Conservation (phyloP, 768 basidiomycete genomes). For the Suillus sp. region DNA sequence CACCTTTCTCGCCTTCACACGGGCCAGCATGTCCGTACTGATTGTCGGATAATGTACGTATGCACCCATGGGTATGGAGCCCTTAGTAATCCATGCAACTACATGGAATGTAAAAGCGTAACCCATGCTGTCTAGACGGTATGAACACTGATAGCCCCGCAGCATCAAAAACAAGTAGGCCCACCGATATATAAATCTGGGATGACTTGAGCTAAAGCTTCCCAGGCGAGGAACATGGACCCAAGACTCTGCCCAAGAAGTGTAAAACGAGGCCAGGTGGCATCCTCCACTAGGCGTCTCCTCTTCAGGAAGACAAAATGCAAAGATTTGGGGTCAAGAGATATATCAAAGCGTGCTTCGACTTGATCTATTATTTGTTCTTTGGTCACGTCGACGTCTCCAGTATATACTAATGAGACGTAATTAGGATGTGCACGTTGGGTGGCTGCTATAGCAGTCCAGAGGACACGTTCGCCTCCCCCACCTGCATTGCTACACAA, state of each 20-base stretch:
- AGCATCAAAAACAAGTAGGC: conserved; percentile 19
- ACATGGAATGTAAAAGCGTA: conserved; percentile 92
- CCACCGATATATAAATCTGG: conserved; percentile 92
- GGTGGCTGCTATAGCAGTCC: conserved; percentile 82
- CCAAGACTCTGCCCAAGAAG: conserved; percentile 91
- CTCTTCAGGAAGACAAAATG: conserved; percentile 82
- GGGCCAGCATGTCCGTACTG: conserved; percentile 88
- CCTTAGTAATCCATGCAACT: conserved; percentile 55
- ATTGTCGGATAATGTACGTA: conserved; percentile 98
- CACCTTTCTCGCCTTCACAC: conserved; percentile 65
- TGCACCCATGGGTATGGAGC: conserved; percentile 74
- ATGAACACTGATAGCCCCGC: conserved; percentile 15
- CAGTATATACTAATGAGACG: conserved; percentile 84
- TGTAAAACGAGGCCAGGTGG: conserved; percentile 88
- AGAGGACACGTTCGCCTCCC: conserved; percentile 94
- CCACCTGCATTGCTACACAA: conserved; percentile 86
- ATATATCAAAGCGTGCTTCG: conserved; percentile 83
- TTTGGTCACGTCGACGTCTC: conserved; percentile 81
- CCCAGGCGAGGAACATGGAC: conserved; percentile 79
- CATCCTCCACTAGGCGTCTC: conserved; percentile 75
- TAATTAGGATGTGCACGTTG: conserved; percentile 68
- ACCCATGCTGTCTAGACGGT: conserved; percentile 87
- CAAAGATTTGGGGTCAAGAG: conserved; percentile 61
- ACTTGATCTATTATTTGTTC: conserved; percentile 79
- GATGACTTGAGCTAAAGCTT: conserved; percentile 76